Percentiles rank a stretch among this genome's conserved stretches.
Conservation (phyloP, 139 green algal genomes). For the Chlamydomonas asymmetrica region DNA sequence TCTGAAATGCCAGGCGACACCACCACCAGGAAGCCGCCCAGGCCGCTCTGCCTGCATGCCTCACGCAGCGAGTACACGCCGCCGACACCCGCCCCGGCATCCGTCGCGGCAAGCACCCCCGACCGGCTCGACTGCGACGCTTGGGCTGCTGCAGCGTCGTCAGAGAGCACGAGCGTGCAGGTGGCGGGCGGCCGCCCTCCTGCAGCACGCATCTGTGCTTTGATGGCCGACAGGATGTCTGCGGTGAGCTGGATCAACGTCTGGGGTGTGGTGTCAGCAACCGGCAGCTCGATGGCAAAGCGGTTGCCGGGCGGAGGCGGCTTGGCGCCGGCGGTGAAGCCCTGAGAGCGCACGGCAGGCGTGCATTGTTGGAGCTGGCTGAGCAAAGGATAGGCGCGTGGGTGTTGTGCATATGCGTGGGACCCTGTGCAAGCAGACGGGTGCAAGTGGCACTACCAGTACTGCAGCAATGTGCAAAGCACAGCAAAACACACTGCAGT, state of each 20-base stretch:
- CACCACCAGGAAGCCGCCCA: slow-evolving; percentile 41
- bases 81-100: neutral
- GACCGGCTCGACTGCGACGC: neutral
- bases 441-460: neutral
- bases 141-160: slow-evolving; percentile 23
- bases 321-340: slow-evolving; percentile 4
- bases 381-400: too few relatives aligned
- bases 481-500: too few relatives aligned
- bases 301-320: slow-evolving; percentile 1
- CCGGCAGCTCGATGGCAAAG: slow-evolving; percentile 45
- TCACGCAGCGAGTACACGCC: slow-evolving; percentile 26
- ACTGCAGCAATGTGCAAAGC: too few relatives aligned
- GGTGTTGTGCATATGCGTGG: neutral
- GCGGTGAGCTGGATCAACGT: slow-evolving; percentile 9
- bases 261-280: slow-evolving; percentile 17
- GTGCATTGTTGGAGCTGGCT: neutral
- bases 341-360: neutral
- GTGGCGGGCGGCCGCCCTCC: neutral
- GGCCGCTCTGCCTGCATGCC: slow-evolving; percentile 27
- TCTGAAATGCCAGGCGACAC: slow-evolving; percentile 36
- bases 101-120: neutral
- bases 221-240: slow-evolving; percentile 1
- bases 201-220: neutral
- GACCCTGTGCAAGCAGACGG: neutral
- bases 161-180: slow-evolving; percentile 28